Conservation (phyloP, 768 basidiomycete species). For the Russula olivacea region DNA sequence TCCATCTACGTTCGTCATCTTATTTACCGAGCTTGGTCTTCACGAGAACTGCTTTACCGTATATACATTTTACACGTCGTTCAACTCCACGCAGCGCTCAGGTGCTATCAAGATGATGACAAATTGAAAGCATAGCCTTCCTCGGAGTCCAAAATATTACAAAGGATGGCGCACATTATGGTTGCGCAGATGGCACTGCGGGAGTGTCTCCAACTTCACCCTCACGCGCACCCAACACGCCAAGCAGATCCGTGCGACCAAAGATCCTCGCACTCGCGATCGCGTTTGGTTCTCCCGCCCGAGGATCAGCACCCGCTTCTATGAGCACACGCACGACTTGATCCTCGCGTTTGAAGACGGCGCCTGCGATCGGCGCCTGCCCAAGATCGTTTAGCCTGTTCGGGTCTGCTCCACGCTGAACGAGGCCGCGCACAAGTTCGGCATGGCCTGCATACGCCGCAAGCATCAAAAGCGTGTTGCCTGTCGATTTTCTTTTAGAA, state of each 20-base stretch:
- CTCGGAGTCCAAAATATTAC: no score
- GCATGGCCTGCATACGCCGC: slow-evolving; percentile 47
- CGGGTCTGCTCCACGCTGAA: slow-evolving; percentile 38
- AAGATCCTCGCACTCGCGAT: slow-evolving; percentile 69
- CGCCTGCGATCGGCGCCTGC: slow-evolving; percentile 71
- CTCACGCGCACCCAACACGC: no score
- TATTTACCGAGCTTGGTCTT: no score
- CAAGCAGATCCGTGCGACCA: slow-evolving; percentile 31
- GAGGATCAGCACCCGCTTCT: slow-evolving; percentile 51
- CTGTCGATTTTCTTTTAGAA: slow-evolving; percentile 31
- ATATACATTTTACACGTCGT: no score
- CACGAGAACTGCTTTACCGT: no score
- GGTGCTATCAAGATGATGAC: no score
- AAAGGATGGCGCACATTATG: no score
- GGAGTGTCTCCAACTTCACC: no score
- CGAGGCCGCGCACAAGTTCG: slow-evolving; percentile 51
- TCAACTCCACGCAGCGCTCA: no score
- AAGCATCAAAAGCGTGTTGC: slow-evolving; percentile 77
- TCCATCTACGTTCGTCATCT: no score
- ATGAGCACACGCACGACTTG: slow-evolving; percentile 54
- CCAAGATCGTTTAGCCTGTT: slow-evolving; percentile 55
- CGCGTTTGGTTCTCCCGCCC: slow-evolving; percentile 50
- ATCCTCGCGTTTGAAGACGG: slow-evolving; percentile 67
- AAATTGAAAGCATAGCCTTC: no score
- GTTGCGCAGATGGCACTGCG: no score